A percentile compares a stretch with the other conserved stretches of the same genome.
Conservation (phyloP, 352 stramenopile species). For the Pythium pectinolyticum region DNA sequence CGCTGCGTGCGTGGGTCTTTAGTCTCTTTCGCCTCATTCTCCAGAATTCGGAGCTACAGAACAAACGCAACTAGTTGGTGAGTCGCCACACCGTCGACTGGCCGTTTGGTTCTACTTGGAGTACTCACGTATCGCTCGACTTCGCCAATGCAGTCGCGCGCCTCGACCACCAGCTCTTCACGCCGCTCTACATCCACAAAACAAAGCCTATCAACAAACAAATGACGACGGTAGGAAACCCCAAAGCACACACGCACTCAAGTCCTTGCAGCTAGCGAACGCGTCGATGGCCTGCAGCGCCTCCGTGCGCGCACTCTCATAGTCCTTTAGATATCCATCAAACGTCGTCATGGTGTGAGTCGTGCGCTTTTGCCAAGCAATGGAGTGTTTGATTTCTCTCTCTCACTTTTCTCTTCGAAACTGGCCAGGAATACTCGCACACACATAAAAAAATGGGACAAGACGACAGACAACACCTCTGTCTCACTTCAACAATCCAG, state of each 20-base stretch:
- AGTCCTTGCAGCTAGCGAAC: slow-evolving; percentile 33
- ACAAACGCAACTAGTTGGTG: no score
- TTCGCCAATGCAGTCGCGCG: slow-evolving; percentile 56
- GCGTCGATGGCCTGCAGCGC: slow-evolving; percentile 52
- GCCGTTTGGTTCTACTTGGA: neutral
- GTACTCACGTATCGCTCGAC: slow-evolving; percentile 65
- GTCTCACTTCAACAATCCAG: slow-evolving; percentile 2
- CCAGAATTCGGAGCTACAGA: slow-evolving; percentile 58
- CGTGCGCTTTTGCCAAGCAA: neutral
- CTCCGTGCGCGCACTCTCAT: slow-evolving; percentile 42
- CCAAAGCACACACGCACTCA: slow-evolving; percentile 1
- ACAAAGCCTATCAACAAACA: neutral
- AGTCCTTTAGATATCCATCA: slow-evolving; percentile 61
- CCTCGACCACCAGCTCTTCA: slow-evolving; percentile 50
- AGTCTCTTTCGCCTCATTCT: slow-evolving; percentile 48
- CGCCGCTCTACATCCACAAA: slow-evolving; percentile 27
- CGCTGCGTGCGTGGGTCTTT: slow-evolving; percentile 36
- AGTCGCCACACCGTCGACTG: no score
- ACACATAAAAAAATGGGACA: neutral
- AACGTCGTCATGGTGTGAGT: slow-evolving; percentile 30
- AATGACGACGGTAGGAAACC: neutral
- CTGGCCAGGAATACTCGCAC: neutral
- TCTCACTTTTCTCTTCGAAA: neutral
- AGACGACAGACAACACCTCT: neutral
- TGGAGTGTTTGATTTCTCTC: neutral